A percentile compares a stretch with the other conserved stretches of the same genome.
phyloP scores from a whole-genome alignment of 2,329 filamentous ascomycete genomes.

The Moelleriella libera region DNA sequence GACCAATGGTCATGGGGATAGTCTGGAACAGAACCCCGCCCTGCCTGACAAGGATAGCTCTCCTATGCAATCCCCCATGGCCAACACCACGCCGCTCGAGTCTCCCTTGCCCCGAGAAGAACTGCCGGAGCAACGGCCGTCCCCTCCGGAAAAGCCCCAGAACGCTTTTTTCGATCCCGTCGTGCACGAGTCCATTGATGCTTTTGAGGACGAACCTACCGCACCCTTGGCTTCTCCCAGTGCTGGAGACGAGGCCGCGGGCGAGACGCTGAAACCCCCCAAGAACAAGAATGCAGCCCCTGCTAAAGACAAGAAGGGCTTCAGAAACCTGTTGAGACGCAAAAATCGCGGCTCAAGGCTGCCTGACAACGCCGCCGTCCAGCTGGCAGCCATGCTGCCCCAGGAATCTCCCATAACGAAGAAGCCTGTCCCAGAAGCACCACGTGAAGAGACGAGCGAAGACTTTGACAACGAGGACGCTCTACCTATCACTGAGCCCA shows the following conservation, averaged over 20 bases:
- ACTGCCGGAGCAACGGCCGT: not conserved
- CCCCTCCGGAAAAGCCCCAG: not conserved
- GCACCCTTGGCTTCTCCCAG: constrained; percentile 3
- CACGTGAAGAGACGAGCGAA: not conserved
- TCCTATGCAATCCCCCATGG: not conserved
- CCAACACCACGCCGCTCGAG: not conserved
- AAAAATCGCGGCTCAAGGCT: constrained; percentile 46
- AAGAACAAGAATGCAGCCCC: constrained; percentile 33
- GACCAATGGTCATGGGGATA: constrained; percentile 1
- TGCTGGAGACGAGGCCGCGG: not conserved
- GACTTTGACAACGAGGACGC: not conserved
- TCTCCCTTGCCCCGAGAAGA: not conserved
- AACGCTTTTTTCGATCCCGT: not conserved
- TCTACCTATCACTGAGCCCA: not conserved
- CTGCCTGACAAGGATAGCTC: constrained; percentile 25
- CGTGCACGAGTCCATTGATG: not conserved
- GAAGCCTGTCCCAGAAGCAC: not conserved
- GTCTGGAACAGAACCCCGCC: constrained; percentile 11
- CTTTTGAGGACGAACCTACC: constrained; percentile 1
- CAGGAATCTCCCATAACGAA: constrained; percentile 17
- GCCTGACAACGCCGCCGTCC: constrained; percentile 36
- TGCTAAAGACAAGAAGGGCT: constrained; percentile 29
- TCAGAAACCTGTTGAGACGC: constrained; percentile 52
- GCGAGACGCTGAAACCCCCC: constrained; percentile 19
- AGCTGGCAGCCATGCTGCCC: constrained; percentile 36